phyloP scores from a whole-genome alignment of 805 yeast species.

The Kodamaea hsintzibuensis region DNA sequence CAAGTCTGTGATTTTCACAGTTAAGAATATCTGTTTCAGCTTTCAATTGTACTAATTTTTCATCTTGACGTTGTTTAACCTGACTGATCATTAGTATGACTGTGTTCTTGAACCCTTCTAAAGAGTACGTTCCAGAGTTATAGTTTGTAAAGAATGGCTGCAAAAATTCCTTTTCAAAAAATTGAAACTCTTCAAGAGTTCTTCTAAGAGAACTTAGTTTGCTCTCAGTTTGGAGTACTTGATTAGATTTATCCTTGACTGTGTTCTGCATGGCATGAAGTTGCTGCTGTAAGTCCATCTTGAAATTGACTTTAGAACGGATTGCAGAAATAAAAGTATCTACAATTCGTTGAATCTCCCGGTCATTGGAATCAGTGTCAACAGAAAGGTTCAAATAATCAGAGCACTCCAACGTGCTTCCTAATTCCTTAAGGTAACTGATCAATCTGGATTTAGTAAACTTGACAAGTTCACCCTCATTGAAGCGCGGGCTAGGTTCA shows the following conservation, averaged over 20 bases:
- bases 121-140: background rate
- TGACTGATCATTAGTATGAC: background rate
- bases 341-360: background rate
- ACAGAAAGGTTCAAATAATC: background rate
- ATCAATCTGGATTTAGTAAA: background rate
- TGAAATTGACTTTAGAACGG: background rate
- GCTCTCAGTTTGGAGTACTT: background rate
- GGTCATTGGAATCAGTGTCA: background rate
- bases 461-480: background rate
- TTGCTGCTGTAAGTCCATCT: background rate
- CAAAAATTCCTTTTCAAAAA: slow-evolving; percentile 8
- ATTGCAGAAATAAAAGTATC: background rate
- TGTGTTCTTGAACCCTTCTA: background rate
- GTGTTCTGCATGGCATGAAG: background rate
- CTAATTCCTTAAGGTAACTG: background rate
- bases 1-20: background rate
- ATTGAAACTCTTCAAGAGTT: background rate
- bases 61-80: background rate
- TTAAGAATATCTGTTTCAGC: background rate
- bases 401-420: background rate
- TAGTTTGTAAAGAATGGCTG: slow-evolving; percentile 2
- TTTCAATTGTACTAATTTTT: background rate
- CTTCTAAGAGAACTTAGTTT: background rate
- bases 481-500: background rate
- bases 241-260: background rate